These are phyloP conservation scores for Phytophthora tubulina DNA, from an alignment of 352 stramenopile species.

Conservation along the genomic window DNA sequence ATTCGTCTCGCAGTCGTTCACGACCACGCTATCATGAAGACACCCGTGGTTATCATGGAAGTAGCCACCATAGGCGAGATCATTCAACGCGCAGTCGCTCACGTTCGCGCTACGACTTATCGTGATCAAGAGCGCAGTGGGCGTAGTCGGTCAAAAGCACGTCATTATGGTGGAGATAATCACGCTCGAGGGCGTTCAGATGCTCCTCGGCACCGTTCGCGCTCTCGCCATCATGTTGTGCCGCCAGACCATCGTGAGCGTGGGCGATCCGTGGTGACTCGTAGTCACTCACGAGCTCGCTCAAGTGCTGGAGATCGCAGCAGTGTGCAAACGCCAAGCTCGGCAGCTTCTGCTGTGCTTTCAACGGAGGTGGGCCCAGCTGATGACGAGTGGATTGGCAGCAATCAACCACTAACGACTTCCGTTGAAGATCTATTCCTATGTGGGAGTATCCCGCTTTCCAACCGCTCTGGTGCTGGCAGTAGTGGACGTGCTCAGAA, in stretches of 20 bases:
- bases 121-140: background rate
- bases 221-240: too few relatives aligned
- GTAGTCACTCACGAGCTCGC: background rate
- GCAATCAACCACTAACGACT: background rate
- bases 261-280: background rate
- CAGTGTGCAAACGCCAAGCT: background rate
- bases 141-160: background rate
- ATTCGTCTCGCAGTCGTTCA: background rate
- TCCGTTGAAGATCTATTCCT: background rate
- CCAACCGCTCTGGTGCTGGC: background rate
- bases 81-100: background rate
- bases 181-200: background rate
- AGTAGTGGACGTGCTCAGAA: background rate
- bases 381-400: slow-evolving; percentile 11
- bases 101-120: background rate
- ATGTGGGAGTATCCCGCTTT: background rate
- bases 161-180: background rate
- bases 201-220: too few relatives aligned
- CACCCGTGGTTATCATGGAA: too few relatives aligned
- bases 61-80: too few relatives aligned
- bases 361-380: background rate
- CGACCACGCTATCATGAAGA: too few relatives aligned
- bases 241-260: too few relatives aligned
- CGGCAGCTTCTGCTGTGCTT: too few relatives aligned
- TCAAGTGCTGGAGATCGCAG: background rate